Conservation (phyloP, 768 basidiomycete genomes). For the Cystoderma amianthinum region DNA sequence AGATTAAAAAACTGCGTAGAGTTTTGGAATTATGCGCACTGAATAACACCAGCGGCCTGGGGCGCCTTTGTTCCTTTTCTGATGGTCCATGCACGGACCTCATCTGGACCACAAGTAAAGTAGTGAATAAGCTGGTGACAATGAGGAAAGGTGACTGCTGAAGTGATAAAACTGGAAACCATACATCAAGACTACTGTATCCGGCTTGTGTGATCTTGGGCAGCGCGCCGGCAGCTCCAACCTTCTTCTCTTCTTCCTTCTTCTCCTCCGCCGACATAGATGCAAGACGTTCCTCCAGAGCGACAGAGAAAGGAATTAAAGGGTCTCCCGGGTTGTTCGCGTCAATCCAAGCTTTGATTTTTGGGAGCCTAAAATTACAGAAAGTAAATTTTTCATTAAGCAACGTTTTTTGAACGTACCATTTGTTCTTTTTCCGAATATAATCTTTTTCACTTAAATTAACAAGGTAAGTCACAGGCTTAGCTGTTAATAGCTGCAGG, state of each 20-base stretch:
- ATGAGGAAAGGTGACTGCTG: conserved; percentile 1
- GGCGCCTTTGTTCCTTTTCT: conserved; percentile 91
- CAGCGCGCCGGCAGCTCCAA: conserved; percentile 70
- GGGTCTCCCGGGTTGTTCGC: conserved; percentile 92
- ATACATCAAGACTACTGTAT: conserved; percentile 77
- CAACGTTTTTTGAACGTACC: conserved; percentile 34
- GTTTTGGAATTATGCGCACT: conserved; percentile 42
- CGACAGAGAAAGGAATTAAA: conserved; percentile 95
- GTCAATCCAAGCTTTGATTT: conserved; percentile 99
- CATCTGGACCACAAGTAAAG: conserved; percentile 95
- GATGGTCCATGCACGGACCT: conserved; percentile 98
- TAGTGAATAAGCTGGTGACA: conserved; percentile 75
- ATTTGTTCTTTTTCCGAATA: conserved; percentile 98
- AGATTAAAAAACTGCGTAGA: not conserved
- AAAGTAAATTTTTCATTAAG: not conserved
- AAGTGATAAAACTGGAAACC: not conserved
- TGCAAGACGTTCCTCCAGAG: conserved; percentile 86
- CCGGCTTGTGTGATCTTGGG: conserved; percentile 95
- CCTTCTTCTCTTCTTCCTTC: conserved; percentile 69
- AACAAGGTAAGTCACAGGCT: conserved; percentile 96
- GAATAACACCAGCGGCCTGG: conserved; percentile 96
- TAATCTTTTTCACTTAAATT: conserved; percentile 95
- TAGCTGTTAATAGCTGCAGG: conserved; percentile 89
- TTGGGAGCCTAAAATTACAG: conserved; percentile 58
- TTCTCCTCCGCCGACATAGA: conserved; percentile 58